Evolutionary conservation across 352 stramenopile species (phyloP), one percentile per base, ranked within the genome.

Genomic region (Pythium phragmitis): DNA sequence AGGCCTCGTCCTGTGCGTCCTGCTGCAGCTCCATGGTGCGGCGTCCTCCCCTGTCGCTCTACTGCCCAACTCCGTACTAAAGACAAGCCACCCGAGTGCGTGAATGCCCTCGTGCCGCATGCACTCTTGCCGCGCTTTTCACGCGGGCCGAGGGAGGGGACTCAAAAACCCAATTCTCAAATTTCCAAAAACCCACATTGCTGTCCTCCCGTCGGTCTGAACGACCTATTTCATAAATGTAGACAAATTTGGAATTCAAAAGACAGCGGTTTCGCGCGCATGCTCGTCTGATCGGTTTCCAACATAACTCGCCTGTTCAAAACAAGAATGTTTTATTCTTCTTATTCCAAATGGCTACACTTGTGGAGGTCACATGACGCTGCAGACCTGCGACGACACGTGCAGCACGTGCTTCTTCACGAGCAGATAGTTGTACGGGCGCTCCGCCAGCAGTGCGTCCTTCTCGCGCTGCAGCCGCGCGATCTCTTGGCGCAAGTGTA

Each of bases 1-100:
- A 92, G 56, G 82, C 82, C 67, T 95, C 87, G 69, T 95, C 87
- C 61, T 91, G 69, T 60, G 82, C 82, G 65, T 93, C 85, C 70
- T 93, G 85, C 69, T 91, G 83, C 67, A 92, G 77, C 55, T 91
- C 85, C 82, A 91, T 91, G 52, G 41, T 23, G 21, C 21, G 21
- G 21, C 21, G 21, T 21, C 21, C 21, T 21, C 21, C 46, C 26
- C 46, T 52, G 26, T 52, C 46, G 19, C 19, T 52, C 46, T 28
- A 7, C 5, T 21, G 21, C 37, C 14, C 3, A 9, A 42, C 37
- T 17, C 37, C 37, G 37, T 21, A 21, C 21, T 21, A 21, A 21
- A 42, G 9, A 42, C 37, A 12, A 50, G 9, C 45, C 7, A 21
- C 21, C 21, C 21, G 21, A 21, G 21, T 21, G 21, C 21, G 21